Evolutionary conservation across 2,329 filamentous ascomycete species (phyloP).

Genomic region (Cladosporium sphaerospermum): DNA sequence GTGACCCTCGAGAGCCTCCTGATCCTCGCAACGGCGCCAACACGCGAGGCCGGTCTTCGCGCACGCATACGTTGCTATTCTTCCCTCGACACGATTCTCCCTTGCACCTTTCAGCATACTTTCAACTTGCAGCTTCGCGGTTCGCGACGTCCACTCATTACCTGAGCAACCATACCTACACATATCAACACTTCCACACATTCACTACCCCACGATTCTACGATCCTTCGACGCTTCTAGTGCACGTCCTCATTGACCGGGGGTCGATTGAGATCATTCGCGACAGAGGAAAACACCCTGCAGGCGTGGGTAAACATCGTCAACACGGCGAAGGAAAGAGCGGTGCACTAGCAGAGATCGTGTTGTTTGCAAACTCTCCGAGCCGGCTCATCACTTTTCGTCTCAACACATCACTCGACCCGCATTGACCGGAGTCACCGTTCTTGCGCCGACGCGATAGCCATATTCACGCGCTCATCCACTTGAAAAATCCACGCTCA

Average conservation of each 20-base stretch:
- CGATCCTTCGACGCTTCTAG: background rate
- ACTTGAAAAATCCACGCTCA: background rate
- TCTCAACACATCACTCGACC: background rate
- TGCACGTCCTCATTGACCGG: background rate
- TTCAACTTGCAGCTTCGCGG: slow-evolving; percentile 2
- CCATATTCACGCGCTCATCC: background rate
- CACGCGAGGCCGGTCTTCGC: background rate
- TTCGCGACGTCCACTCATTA: slow-evolving; percentile 9
- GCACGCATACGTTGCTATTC: background rate
- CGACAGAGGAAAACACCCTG: background rate
- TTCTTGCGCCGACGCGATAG: background rate
- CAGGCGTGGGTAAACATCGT: background rate
- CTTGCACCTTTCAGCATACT: background rate
- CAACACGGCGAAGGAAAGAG: background rate
- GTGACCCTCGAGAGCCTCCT: background rate
- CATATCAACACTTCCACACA: background rate
- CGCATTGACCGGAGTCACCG: background rate
- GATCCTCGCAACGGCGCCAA: slow-evolving; percentile 6
- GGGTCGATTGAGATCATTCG: background rate
- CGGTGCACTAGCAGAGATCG: background rate
- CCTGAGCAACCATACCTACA: background rate
- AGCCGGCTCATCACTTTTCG: background rate
- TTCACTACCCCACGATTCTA: slow-evolving; percentile 1
- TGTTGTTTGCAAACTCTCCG: slow-evolving; percentile 2
- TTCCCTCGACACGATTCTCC: background rate